phyloP scores from a whole-genome alignment of 352 stramenopile species.

The Pythium apleroticum region DNA sequence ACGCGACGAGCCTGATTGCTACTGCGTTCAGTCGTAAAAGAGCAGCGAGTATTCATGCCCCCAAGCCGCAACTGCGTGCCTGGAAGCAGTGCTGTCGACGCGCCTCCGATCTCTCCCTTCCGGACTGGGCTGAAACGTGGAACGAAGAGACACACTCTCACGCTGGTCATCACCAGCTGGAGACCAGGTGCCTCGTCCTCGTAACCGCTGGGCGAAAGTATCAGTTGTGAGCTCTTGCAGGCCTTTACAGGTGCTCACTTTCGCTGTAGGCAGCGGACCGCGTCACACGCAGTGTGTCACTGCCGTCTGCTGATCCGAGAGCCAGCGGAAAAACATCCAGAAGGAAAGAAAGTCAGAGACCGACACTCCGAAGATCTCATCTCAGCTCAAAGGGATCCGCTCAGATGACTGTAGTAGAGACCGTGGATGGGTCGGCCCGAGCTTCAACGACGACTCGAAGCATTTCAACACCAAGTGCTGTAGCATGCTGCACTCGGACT shows the following conservation, averaged over 20 bases:
- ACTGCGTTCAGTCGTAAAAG: constrained; percentile 5
- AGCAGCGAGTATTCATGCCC: neutral
- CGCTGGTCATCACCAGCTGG: neutral
- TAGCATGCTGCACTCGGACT: too few relatives aligned
- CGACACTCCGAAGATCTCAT: constrained; percentile 1
- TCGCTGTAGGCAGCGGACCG: too few relatives aligned
- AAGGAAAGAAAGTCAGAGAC: constrained; percentile 3
- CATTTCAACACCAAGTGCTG: too few relatives aligned
- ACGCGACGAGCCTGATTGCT: neutral
- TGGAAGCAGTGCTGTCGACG: neutral
- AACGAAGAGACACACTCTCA: neutral
- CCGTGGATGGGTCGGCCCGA: neutral
- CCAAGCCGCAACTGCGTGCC: neutral
- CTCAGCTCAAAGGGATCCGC: neutral
- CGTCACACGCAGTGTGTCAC: neutral
- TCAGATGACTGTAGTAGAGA: neutral
- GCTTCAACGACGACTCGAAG: neutral
- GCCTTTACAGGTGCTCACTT: neutral
- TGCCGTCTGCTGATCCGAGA: neutral
- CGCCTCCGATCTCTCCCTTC: neutral
- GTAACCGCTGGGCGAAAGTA: neutral
- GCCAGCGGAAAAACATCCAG: neutral
- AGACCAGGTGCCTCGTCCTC: neutral
- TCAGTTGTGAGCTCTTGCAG: neutral
- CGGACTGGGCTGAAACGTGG: neutral